A percentile compares a stretch with the other conserved stretches of the same genome.
These are phyloP conservation scores for Daedaleopsis nitida DNA, from an alignment of 768 basidiomycete genomes.

Conservation along the genomic window DNA sequence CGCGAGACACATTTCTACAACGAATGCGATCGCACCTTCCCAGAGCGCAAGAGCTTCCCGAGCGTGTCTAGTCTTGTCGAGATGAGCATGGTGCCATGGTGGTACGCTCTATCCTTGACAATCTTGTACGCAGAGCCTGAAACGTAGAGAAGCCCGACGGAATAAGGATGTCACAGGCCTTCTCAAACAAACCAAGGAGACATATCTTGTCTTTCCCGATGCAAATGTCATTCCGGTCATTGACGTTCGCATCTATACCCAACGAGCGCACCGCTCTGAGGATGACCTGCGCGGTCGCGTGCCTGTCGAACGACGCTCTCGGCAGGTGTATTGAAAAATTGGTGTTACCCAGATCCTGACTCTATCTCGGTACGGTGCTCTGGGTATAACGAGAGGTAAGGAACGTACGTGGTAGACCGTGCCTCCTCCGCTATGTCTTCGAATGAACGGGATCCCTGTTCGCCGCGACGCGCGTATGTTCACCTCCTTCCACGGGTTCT, in stretches of 20 bases:
- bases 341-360: conserved; percentile 93
- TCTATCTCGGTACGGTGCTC: neutral
- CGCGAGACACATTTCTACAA: neutral
- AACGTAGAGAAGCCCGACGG: conserved; percentile 51
- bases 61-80: conserved; percentile 74
- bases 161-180: no score
- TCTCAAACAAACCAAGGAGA: conserved; percentile 22
- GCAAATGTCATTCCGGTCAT: conserved; percentile 91
- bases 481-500: conserved; percentile 98
- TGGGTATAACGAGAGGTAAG: neutral
- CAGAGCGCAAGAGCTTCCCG: conserved; percentile 66
- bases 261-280: conserved; percentile 74
- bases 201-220: conserved; percentile 88
- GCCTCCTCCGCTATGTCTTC: conserved; percentile 90
- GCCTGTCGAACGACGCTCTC: conserved; percentile 76
- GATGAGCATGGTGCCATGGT: conserved; percentile 98
- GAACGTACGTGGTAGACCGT: conserved; percentile 92
- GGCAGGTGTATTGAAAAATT: conserved; percentile 96
- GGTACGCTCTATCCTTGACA: conserved; percentile 86
- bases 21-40: conserved; percentile 52
- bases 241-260: conserved; percentile 76
- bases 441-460: conserved; percentile 69
- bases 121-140: conserved; percentile 99
- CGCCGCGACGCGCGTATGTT: conserved; percentile 62
- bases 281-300: conserved; percentile 75